phyloP scores from a whole-genome alignment of 495 filamentous ascomycete genomes.

The Talaromyces ruber region DNA sequence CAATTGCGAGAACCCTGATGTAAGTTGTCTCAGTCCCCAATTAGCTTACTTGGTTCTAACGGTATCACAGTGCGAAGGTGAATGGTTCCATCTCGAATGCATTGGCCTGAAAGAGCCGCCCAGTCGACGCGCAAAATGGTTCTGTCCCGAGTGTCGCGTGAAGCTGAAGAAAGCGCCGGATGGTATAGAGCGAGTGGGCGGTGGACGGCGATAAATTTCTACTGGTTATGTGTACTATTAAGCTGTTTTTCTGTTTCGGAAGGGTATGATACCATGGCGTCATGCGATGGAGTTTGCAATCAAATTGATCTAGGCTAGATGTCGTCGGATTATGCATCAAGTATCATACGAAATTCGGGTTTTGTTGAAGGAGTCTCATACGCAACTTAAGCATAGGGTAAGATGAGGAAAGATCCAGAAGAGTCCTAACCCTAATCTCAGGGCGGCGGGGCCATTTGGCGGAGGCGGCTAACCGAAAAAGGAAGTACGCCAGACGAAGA shows the following conservation, averaged over 20 bases:
- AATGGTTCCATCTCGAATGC: conserved; percentile 95
- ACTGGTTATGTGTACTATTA: not conserved
- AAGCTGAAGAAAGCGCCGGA: conserved; percentile 47
- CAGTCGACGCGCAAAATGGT: conserved; percentile 80
- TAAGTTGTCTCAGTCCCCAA: conserved; percentile 40
- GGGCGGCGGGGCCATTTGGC: not conserved
- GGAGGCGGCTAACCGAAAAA: not conserved
- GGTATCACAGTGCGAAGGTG: conserved; percentile 50
- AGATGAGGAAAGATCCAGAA: not conserved
- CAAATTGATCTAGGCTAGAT: not conserved
- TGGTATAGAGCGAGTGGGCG: conserved; percentile 30
- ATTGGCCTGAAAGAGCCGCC: conserved; percentile 71
- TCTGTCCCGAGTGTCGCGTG: conserved; percentile 78
- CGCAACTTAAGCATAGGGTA: too few species aligned
- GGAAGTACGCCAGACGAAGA: not conserved
- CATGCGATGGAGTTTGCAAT: not conserved
- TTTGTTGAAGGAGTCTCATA: too few species aligned
- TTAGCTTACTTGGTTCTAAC: not conserved
- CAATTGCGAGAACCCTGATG: conserved; percentile 82
- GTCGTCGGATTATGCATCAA: not conserved
- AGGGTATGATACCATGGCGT: conserved; percentile 6
- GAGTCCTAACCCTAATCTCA: not conserved
- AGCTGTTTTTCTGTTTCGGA: not conserved
- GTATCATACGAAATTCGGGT: not conserved
- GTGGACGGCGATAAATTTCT: conserved; percentile 10